Percentiles rank a stretch among this genome's conserved stretches.
Conservation (phyloP, 129 eudicot genomes). For the Saposhnikovia divaricata region DNA sequence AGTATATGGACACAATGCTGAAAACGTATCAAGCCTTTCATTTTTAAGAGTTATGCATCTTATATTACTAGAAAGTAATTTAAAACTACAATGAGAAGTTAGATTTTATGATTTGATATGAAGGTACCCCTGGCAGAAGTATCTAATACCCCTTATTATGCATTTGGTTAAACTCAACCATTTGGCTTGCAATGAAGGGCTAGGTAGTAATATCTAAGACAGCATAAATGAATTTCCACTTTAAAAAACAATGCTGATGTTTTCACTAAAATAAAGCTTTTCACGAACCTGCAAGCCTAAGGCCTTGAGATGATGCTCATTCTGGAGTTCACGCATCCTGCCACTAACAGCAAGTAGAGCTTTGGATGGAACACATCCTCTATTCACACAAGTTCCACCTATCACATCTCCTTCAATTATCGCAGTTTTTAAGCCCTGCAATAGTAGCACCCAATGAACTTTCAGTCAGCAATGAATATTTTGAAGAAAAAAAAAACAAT, state of each 20-base stretch:
- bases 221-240: not conserved
- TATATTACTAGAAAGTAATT: not conserved
- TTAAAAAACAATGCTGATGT: not conserved
- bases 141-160: not conserved
- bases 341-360: constrained; percentile 96
- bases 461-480: not conserved
- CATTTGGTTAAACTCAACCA: not conserved
- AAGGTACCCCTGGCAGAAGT: not conserved
- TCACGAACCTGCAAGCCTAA: constrained; percentile 62
- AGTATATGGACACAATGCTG: not conserved
- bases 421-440: constrained; percentile 91
- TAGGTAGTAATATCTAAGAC: not conserved
- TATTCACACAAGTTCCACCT: constrained; percentile 89
- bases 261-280: not conserved
- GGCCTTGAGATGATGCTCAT: constrained; percentile 76
- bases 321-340: constrained; percentile 86
- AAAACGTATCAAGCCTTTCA: not conserved
- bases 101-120: not conserved
- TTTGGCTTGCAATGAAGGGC: not conserved
- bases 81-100: not conserved
- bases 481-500: not conserved
- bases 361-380: constrained; percentile 97
- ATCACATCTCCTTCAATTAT: constrained; percentile 90
- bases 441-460: not conserved
- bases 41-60: not conserved